A percentile compares a stretch with the other conserved stretches of the same genome.
Evolutionary conservation across 2,329 filamentous ascomycete species (phyloP).

Genomic region (Neonectria hederae): DNA sequence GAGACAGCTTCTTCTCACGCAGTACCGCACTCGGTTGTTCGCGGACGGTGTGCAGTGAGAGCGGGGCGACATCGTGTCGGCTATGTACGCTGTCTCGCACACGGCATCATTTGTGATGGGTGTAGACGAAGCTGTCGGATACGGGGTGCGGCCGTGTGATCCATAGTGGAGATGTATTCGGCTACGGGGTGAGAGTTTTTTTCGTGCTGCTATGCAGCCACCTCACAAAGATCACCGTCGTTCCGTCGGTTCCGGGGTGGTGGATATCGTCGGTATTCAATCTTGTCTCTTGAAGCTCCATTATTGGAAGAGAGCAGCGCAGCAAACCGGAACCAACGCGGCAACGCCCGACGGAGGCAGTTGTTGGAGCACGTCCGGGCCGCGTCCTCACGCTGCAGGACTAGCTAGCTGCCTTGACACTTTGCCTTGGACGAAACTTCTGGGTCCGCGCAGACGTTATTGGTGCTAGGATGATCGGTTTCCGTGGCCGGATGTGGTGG

Average conservation of each 20-base stretch:
- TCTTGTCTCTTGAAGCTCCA: too few species aligned
- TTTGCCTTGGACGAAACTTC: constrained; percentile 1
- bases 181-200: not conserved
- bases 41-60: not conserved
- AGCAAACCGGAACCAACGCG: not conserved
- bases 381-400: not conserved
- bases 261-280: not conserved
- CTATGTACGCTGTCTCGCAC: not conserved
- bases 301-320: not conserved
- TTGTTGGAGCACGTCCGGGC: not conserved
- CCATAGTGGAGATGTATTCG: not conserved
- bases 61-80: not conserved
- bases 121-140: not conserved
- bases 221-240: not conserved
- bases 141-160: constrained; percentile 2
- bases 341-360: not conserved
- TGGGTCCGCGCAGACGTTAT: constrained; percentile 6
- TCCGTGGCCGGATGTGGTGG: constrained; percentile 11
- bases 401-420: not conserved
- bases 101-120: not conserved
- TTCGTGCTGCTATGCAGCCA: not conserved
- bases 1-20: not conserved
- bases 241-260: constrained; percentile 14
- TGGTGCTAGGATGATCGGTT: not conserved
- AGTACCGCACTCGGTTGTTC: not conserved